Base-by-base conservation (phyloP, 768 basidiomycete genomes). In the Cubamyces lactineus region DNA sequence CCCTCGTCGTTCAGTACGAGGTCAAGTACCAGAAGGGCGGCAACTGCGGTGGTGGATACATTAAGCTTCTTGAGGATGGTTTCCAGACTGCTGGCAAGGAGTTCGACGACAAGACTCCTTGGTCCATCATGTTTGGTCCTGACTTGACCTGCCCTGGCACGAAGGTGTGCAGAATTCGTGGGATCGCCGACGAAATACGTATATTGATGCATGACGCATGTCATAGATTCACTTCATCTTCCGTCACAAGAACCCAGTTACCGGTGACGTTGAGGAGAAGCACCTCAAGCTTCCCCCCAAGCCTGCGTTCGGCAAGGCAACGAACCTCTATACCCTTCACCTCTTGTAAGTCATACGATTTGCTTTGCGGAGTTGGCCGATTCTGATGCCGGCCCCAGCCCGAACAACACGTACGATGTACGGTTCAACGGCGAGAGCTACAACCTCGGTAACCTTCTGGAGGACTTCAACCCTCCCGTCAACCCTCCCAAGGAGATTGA, bases 21-120 rank as follows among this genome's bases (percentile, higher is more conserved):
- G 97, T 97, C 80, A 96, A 98, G 79, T 95, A 97, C 76, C 96
- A 99, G 82, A 95, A 98, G 78, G 96, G 96, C 45, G 93, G 97
- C 50, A 97, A 97, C 78, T 98, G 97, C 70, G 97, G 97, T 76
- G 97, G 97, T 80, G 97, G 97, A 41, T 99, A 99, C 79, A 79
- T 98, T 80, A 99, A 98, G 78, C 87, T 98, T 59, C 86, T 99
- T 46, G 89, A 91, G 72, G 89, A 94, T 69, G 94, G 94, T 61
- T 95, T 95, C 86, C 93, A 96, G 79, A 90, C 90, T 62, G 90
- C 87, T 64, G 91, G 91, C 61, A 92, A 94, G 80, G 94, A 94
- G 73, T 96, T 96, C 75, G 89, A 88, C 55, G 94, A 96, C 77
- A 89, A 91, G 71, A 96, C 94, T 7, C 93, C 94, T 46, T 96